Evolutionary conservation across 176 grass and related monocot species (phyloP), one percentile per base, ranked within the genome.

Genomic region (Ensete glaucum): DNA sequence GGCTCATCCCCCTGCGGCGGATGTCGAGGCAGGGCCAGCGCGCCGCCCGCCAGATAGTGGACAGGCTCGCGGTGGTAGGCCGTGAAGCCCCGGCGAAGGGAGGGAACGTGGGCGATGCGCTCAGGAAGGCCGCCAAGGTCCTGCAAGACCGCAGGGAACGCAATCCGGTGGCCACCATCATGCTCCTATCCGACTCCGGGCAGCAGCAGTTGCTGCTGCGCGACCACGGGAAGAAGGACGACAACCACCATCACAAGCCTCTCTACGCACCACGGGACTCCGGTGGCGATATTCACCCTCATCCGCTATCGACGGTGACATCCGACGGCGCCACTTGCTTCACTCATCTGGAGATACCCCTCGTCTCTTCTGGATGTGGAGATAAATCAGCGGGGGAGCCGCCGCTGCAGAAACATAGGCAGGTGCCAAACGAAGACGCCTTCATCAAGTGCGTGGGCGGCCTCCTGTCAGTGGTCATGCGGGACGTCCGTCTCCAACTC

Each of bases 111-210:
- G 86, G 88, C 50, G 95, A 99, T 74, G 88, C 90, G 1, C 84
- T 99, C 24, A 82, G 85, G 75, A 99, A 99, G 84, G 95, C 95
- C 64, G 89, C 90, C 58, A 99, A 99, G 78, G 84, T 99, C 1
- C 84, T 99, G 9, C 88, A 99, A 74, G 95, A 99, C 69, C 88
- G 95, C 14, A 83, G 82, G 8, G 85, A 99, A 34, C 88, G 90
- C 77, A 99, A 99, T 73, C 91, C 85, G 0, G 88, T 99, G 2
- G 95, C 95, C 62, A 99, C 95, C 17, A 84, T 99, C 67, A 99
- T 99, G 95, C 95, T 99, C 43, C 49, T 99, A 2, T 91, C 95
- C 5, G 90, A 99, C 59, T 87, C 79, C 23, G 82, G 81, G 72
- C 82, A 86, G 54, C 85, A 87, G 65, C 88, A 90, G 50, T 67